Conservation (phyloP, 106 monocot species). For the Posidonia australis region DNA sequence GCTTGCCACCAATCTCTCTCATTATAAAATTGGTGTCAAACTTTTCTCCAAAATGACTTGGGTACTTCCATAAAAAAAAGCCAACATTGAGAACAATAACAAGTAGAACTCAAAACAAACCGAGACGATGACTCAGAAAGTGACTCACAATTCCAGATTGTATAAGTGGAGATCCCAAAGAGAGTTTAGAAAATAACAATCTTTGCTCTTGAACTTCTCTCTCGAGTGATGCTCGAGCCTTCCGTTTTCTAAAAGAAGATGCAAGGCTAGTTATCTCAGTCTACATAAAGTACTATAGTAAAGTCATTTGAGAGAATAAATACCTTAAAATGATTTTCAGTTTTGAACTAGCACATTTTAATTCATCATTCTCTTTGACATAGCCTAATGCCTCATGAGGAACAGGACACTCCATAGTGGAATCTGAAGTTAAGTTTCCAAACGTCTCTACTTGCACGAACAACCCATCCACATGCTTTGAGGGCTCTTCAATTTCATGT, state of each 20-base stretch:
- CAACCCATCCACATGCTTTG: no score
- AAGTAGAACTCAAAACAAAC: background rate
- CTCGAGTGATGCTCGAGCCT: constrained; percentile 27
- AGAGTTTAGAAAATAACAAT: constrained; percentile 35
- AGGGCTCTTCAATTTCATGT: no score
- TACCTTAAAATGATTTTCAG: constrained; percentile 65
- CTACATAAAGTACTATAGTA: background rate
- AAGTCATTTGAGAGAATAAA: background rate
- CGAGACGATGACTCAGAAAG: background rate
- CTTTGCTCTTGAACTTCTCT: constrained; percentile 41
- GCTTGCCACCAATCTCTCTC: constrained; percentile 31
- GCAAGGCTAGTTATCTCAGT: background rate
- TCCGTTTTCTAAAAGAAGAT: constrained; percentile 63
- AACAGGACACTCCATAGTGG: no score
- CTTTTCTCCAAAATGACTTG: background rate
- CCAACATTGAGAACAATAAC: background rate
- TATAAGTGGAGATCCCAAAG: constrained; percentile 57
- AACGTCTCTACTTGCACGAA: no score
- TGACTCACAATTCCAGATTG: constrained; percentile 33
- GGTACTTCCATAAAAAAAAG: background rate
- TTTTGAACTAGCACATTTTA: no score
- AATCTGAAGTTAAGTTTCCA: no score
- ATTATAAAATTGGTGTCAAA: constrained; percentile 48
- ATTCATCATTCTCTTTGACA: no score
- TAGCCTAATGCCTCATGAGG: no score